Conservation (phyloP, 1,284 basidiomycete genomes). For the Sanguinoderma infundibulare region DNA sequence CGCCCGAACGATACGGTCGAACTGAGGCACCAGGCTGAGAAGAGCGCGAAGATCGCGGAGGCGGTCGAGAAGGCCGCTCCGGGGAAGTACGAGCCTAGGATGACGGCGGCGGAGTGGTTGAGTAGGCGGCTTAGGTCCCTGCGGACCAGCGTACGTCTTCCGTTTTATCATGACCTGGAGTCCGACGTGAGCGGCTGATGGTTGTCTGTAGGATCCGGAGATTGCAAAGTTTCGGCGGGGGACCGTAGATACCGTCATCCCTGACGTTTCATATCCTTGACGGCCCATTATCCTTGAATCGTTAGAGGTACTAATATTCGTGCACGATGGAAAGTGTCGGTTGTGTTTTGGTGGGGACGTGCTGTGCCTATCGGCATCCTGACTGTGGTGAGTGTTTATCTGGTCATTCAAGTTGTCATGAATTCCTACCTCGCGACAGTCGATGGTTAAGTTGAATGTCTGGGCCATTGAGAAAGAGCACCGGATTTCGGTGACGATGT, state of each 20-base stretch:
- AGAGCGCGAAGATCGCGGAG: constrained; percentile 32
- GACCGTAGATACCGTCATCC: background rate
- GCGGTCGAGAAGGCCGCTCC: constrained; percentile 25
- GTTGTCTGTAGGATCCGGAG: constrained; percentile 20
- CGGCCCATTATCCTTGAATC: background rate
- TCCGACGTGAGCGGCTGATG: background rate
- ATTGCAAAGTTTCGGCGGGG: constrained; percentile 20
- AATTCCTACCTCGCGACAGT: too few species aligned
- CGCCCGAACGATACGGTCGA: constrained; percentile 38
- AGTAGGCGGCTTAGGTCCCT: constrained; percentile 30
- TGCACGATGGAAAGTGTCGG: too few species aligned
- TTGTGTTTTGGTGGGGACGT: too few species aligned
- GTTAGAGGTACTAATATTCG: too few species aligned
- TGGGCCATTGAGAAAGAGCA: too few species aligned
- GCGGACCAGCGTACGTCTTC: constrained; percentile 29
- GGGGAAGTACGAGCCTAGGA: constrained; percentile 19
- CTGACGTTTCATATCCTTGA: background rate
- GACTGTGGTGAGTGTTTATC: too few species aligned
- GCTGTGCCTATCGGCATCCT: too few species aligned
- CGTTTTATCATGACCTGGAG: background rate
- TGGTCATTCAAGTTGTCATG: too few species aligned
- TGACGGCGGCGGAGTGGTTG: constrained; percentile 36
- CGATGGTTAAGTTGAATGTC: too few species aligned
- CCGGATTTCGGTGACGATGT: too few species aligned
- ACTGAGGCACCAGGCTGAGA: constrained; percentile 27